Evolutionary conservation across 106 monocot species (phyloP).

Genomic region (Posidonia australis): DNA sequence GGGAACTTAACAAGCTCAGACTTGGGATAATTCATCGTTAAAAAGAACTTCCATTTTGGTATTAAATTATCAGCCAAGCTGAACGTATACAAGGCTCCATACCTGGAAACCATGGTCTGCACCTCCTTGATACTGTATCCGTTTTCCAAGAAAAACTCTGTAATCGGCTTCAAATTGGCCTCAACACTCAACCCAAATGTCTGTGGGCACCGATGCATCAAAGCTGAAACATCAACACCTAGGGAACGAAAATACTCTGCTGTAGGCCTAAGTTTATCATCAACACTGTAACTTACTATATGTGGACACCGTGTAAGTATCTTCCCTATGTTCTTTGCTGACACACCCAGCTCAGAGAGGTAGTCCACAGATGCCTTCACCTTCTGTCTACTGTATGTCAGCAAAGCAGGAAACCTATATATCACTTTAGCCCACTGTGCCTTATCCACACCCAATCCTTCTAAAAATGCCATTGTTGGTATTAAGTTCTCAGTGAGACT

Average conservation of each 20-base stretch:
- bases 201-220: slow-evolving; percentile 69
- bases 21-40: slow-evolving; percentile 58
- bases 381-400: slow-evolving; percentile 90
- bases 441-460: slow-evolving; percentile 73
- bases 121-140: slow-evolving; percentile 58
- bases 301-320: slow-evolving; percentile 88
- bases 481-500: slow-evolving; percentile 81
- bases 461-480: slow-evolving; percentile 82
- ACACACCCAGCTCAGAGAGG: slow-evolving; percentile 60
- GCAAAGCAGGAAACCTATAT: slow-evolving; percentile 71
- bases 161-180: slow-evolving; percentile 74
- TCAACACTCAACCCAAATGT: slow-evolving; percentile 85
- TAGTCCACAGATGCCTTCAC: slow-evolving; percentile 52
- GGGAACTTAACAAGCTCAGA: slow-evolving; percentile 90
- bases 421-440: slow-evolving; percentile 80
- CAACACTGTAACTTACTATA: slow-evolving; percentile 81
- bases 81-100: slow-evolving; percentile 78
- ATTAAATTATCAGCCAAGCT: slow-evolving; percentile 61
- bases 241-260: slow-evolving; percentile 63
- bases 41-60: slow-evolving; percentile 93
- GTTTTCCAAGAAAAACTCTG: slow-evolving; percentile 74
- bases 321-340: slow-evolving; percentile 68
- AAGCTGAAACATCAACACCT: slow-evolving; percentile 51
- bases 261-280: slow-evolving; percentile 69
- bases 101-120: slow-evolving; percentile 61